Conservation (phyloP, 2,329 filamentous ascomycete species). For the Clonostachys byssicola region DNA sequence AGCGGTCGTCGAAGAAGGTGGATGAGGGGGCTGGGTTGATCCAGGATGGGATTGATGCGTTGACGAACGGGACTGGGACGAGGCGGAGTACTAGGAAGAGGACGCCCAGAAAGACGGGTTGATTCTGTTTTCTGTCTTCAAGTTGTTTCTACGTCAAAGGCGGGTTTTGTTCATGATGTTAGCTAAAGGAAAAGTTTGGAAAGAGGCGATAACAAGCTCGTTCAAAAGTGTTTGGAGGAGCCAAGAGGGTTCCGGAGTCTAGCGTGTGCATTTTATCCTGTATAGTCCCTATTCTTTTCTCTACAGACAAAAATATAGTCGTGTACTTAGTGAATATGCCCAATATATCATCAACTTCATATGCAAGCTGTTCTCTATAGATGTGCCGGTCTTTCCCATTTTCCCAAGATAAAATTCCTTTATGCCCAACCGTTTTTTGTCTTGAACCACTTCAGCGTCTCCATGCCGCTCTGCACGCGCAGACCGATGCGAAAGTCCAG, state of each 20-base stretch:
- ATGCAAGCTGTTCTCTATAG: neutral
- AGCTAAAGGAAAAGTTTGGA: too few species aligned
- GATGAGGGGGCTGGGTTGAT: conserved; percentile 22
- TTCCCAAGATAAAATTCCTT: neutral
- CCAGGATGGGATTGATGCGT: conserved; percentile 22
- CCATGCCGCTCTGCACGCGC: conserved; percentile 65
- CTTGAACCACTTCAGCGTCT: conserved; percentile 56
- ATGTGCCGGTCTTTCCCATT: neutral
- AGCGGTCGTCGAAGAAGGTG: conserved; percentile 25
- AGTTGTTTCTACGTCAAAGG: neutral
- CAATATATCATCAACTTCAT: too few species aligned
- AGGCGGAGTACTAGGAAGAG: conserved; percentile 17
- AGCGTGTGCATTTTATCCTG: too few species aligned
- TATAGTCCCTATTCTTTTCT: too few species aligned
- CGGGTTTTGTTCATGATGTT: too few species aligned
- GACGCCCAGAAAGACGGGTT: conserved; percentile 7
- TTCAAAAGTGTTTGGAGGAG: too few species aligned
- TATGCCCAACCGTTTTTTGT: conserved; percentile 30
- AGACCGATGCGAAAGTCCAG: conserved; percentile 73
- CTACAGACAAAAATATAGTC: too few species aligned
- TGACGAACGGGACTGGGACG: conserved; percentile 15
- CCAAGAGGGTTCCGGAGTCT: too few species aligned
- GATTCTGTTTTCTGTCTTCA: neutral
- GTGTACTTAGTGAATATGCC: too few species aligned
- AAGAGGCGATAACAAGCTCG: too few species aligned